phyloP scores from a whole-genome alignment of 1,139 yeast genomes.

The Pichia sp. region DNA sequence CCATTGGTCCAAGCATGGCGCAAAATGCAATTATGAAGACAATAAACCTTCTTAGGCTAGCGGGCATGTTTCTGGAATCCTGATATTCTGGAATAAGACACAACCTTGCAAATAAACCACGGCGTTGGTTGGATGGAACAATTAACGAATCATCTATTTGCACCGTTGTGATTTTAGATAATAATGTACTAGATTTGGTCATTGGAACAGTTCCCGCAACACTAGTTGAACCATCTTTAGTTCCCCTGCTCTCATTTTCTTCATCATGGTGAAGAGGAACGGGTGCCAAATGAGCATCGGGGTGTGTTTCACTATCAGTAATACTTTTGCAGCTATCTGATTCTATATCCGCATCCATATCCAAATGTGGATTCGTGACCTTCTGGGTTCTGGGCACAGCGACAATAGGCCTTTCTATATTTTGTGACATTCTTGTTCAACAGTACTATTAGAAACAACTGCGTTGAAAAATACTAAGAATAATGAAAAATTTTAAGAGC shows the following conservation, averaged over 20 bases:
- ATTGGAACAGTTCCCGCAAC: not conserved
- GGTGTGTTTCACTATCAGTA: no score
- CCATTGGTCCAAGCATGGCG: constrained; percentile 83
- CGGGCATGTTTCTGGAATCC: constrained; percentile 62
- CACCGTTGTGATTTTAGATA: constrained; percentile 15
- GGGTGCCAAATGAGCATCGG: not conserved
- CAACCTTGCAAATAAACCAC: constrained; percentile 49
- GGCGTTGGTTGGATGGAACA: constrained; percentile 36
- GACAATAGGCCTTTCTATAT: no score
- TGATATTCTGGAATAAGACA: constrained; percentile 62
- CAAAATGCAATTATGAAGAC: constrained; percentile 65
- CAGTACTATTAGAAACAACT: no score
- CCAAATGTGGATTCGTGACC: no score
- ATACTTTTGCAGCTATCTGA: no score
- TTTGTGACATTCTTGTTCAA: no score
- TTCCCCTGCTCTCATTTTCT: no score
- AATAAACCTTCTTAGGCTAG: constrained; percentile 39
- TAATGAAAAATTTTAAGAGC: no score
- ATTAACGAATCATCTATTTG: constrained; percentile 18
- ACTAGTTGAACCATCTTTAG: no score
- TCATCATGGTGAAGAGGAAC: not conserved
- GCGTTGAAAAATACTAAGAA: no score
- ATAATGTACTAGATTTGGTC: constrained; percentile 7
- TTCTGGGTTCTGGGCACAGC: no score
- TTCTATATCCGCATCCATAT: no score